phyloP scores from a whole-genome alignment of 2,329 filamentous ascomycete species.

The Dactylellina parvicollis region DNA sequence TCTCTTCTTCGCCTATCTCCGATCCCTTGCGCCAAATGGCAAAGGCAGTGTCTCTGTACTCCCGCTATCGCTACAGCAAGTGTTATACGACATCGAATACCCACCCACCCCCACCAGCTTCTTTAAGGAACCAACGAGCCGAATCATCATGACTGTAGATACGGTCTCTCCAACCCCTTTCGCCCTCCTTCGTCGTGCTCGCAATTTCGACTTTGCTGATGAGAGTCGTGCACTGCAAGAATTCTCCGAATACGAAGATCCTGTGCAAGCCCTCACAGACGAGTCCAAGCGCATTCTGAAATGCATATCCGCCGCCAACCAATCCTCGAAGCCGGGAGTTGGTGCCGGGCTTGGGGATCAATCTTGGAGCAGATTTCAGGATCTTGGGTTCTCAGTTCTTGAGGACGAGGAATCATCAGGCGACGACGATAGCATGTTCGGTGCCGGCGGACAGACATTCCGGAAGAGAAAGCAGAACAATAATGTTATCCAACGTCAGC shows the following conservation, averaged over 20 bases:
- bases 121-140: constrained; percentile 81
- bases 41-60: constrained; percentile 82
- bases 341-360: constrained; percentile 77
- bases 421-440: constrained; percentile 61
- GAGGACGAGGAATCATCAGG: constrained; percentile 68
- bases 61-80: constrained; percentile 87
- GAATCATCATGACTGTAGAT: constrained; percentile 96
- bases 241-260: constrained; percentile 89
- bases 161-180: constrained; percentile 95
- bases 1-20: constrained; percentile 95
- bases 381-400: constrained; percentile 86
- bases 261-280: constrained; percentile 85
- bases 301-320: constrained; percentile 87
- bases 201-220: constrained; percentile 94
- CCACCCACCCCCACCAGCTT: constrained; percentile 81
- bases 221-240: constrained; percentile 83
- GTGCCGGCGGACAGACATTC: constrained; percentile 71
- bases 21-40: constrained; percentile 82
- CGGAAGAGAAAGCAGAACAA: constrained; percentile 61
- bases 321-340: constrained; percentile 77
- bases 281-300: constrained; percentile 91
- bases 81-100: constrained; percentile 92
- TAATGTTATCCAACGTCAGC: constrained; percentile 27
- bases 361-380: constrained; percentile 96
- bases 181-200: constrained; percentile 85